Conservation (phyloP, 768 basidiomycete genomes). For the Mycena olivaceomarginata region DNA sequence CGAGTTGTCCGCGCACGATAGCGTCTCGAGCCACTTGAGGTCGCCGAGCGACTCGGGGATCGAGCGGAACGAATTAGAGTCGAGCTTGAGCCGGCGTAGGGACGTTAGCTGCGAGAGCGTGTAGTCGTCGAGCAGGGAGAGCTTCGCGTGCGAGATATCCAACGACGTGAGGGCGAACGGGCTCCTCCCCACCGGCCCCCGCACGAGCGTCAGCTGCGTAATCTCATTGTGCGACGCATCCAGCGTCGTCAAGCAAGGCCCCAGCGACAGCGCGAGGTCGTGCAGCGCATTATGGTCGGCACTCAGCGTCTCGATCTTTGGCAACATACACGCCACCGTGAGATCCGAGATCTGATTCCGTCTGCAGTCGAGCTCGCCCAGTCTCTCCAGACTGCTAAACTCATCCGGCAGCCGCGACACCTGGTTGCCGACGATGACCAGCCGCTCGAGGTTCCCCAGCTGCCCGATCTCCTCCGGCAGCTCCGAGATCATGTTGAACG, state of each 20-base stretch:
- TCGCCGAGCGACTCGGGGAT: slow-evolving; percentile 90
- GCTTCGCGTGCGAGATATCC: slow-evolving; percentile 92
- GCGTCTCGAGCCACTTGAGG: slow-evolving; percentile 78
- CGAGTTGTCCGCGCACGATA: slow-evolving; percentile 94
- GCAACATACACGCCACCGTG: slow-evolving; percentile 79
- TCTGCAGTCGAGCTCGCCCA: slow-evolving; percentile 88
- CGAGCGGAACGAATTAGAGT: slow-evolving; percentile 90
- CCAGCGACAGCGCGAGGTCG: slow-evolving; percentile 86
- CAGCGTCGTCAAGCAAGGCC: slow-evolving; percentile 77
- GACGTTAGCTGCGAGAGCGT: slow-evolving; percentile 84
- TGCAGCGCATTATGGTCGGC: slow-evolving; percentile 92
- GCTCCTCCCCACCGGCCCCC: slow-evolving; percentile 63
- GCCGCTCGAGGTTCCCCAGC: slow-evolving; percentile 79
- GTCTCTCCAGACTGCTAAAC: slow-evolving; percentile 71
- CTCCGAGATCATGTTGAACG: slow-evolving; percentile 92
- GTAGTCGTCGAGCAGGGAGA: slow-evolving; percentile 87
- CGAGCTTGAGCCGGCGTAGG: slow-evolving; percentile 83
- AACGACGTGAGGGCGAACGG: slow-evolving; percentile 82
- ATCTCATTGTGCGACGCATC: slow-evolving; percentile 94
- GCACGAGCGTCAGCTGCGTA: slow-evolving; percentile 81
- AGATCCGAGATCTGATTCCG: slow-evolving; percentile 91
- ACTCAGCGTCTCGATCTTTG: slow-evolving; percentile 78
- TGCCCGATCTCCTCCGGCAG: slow-evolving; percentile 89
- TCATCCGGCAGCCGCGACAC: slow-evolving; percentile 83
- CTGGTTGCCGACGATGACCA: slow-evolving; percentile 92